Evolutionary conservation across 1,284 basidiomycete genomes (phyloP).

Genomic region (Hypsizygus ulmarius): DNA sequence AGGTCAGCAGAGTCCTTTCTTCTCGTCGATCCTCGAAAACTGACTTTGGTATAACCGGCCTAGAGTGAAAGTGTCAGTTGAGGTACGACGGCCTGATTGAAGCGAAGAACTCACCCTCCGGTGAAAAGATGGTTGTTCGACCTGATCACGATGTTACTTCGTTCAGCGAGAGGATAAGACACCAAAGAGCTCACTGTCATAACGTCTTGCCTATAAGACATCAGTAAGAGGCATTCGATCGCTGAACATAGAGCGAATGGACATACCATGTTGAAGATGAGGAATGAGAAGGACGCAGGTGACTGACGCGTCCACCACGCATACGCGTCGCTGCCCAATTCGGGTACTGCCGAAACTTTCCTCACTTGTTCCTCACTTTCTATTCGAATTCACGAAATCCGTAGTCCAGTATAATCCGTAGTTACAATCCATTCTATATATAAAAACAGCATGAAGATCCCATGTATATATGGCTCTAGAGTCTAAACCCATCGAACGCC

Average conservation of each 20-base stretch:
- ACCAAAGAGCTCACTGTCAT: slow-evolving; percentile 68
- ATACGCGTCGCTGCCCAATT: slow-evolving; percentile 38
- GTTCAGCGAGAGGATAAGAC: slow-evolving; percentile 2
- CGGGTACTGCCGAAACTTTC: slow-evolving; percentile 33
- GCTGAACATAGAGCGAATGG: neutral
- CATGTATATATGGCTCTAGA: too few species aligned
- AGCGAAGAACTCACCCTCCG: slow-evolving; percentile 66
- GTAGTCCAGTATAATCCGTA: too few species aligned
- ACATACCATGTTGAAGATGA: slow-evolving; percentile 32
- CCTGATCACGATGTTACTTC: slow-evolving; percentile 42
- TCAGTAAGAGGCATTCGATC: neutral
- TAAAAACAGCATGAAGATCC: too few species aligned
- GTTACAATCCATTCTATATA: too few species aligned
- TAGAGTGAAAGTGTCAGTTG: slow-evolving; percentile 30
- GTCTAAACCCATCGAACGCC: slow-evolving; percentile 2
- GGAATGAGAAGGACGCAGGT: slow-evolving; percentile 13
- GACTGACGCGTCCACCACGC: slow-evolving; percentile 36
- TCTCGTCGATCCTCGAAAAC: slow-evolving; percentile 21
- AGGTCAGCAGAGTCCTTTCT: slow-evolving; percentile 5
- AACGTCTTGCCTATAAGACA: slow-evolving; percentile 71
- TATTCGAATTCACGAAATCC: too few species aligned
- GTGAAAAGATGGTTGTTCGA: slow-evolving; percentile 94
- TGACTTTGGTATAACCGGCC: slow-evolving; percentile 89
- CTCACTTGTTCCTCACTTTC: neutral
- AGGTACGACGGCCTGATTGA: slow-evolving; percentile 5